Evolutionary conservation across 345 rosid genomes (phyloP).

Genomic region (Brassica incana): DNA sequence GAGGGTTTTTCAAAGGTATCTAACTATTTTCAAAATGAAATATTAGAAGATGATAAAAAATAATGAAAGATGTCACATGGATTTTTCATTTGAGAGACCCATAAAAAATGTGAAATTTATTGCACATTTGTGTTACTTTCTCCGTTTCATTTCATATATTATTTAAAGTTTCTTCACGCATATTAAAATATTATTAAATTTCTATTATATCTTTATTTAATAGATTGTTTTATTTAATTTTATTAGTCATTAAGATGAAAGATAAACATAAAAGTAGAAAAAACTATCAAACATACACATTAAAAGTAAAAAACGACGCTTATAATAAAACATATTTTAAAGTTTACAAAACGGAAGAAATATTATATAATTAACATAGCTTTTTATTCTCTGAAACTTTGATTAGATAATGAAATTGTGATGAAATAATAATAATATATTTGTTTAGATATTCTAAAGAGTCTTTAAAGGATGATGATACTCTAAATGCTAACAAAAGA

Average conservation of each 20-base stretch:
- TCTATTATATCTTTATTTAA: no score
- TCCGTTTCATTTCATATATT: no score
- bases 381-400: background rate
- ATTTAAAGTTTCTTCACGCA: no score
- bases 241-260: no score
- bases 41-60: background rate
- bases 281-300: no score
- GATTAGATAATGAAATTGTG: background rate
- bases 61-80: background rate
- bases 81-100: background rate
- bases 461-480: background rate
- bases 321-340: no score
- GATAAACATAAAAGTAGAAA: no score
- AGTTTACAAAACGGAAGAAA: no score
- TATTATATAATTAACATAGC: background rate
- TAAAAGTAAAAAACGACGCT: no score
- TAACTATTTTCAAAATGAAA: background rate
- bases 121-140: background rate
- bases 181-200: no score
- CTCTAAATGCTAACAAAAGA: conserved; percentile 4
- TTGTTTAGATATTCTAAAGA: no score
- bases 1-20: background rate
- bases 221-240: no score
- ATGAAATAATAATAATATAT: background rate
- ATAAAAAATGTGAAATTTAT: background rate